Evolutionary conservation across 1,139 yeast genomes (phyloP), one percentile per base, ranked within the genome.

Genomic region (Suhomyces terraborum): DNA sequence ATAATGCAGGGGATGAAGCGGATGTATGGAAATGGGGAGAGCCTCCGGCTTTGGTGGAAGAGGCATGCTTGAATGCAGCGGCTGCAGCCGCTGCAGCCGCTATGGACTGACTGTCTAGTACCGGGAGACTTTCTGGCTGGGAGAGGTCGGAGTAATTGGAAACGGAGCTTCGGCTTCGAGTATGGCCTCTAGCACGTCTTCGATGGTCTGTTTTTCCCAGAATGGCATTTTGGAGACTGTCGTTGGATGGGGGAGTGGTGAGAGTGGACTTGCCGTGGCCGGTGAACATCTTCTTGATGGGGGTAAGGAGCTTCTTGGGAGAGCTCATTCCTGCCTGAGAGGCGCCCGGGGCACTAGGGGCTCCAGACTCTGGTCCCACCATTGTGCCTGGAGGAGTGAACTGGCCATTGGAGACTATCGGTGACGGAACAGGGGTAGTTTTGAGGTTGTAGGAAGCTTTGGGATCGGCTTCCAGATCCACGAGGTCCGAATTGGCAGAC

Each of bases 301-400:
- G 77, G 1, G 71, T 65, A 21, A 72, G 54, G 22, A 72, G 54
- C 49, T 70, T 71, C 49, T 72, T 71, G 16, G 77, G 77, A 3
- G 75, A 67, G 41, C 65, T 63, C 31, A 61, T 37, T 6, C 61
- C 38, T 2, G 39, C 25, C 6, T 39, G 29, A 12, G 16, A n/a
- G n/a, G n/a, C n/a, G 32, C 27, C 35, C 12, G 10, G 20, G 23
- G 28, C 16, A 8, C 28, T 19, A 23, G 40, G 8, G n/a, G 32
- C 35, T 9, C 30, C 37, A 19, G 17, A 12, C 16, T 16, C 28
- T 4, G 32, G 17, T 6, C 32, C 40, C 23, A 16, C 32, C 17
- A 18, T 18, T 4, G 41, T 32, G 16, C 34, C 24, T n/a, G 61
- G 46, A 10, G 71, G 66, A 4, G 68, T 56, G 43, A 59, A 54